Conservation (phyloP, 371 early-diverging fungal species). For the Mucor indicus region DNA sequence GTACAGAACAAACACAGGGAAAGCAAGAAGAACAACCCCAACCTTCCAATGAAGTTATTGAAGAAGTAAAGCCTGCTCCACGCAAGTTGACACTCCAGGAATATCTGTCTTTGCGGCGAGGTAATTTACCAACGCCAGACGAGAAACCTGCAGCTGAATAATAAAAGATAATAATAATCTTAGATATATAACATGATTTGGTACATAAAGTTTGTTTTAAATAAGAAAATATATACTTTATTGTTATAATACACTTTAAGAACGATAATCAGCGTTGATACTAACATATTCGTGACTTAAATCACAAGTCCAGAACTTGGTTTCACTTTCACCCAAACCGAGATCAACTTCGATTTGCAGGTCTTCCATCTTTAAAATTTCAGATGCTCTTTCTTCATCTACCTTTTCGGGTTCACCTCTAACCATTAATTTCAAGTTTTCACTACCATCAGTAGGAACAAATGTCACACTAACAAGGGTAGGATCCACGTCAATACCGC, state of each 20-base stretch:
- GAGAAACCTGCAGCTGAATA: constrained; percentile 7
- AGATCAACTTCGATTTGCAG: constrained; percentile 77
- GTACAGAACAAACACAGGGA: background rate
- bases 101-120: constrained; percentile 26
- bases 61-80: constrained; percentile 11
- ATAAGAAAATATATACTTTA: background rate
- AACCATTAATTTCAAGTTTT: constrained; percentile 68
- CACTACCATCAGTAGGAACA: constrained; percentile 61
- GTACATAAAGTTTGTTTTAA: too few species aligned
- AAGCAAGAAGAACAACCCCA: background rate
- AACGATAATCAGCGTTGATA: constrained; percentile 90
- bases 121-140: constrained; percentile 11
- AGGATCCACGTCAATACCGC: constrained; percentile 63
- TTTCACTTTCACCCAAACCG: constrained; percentile 70
- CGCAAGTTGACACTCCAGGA: constrained; percentile 37
- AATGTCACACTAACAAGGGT: constrained; percentile 74
- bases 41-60: too few species aligned
- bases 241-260: constrained; percentile 53
- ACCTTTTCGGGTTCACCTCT: constrained; percentile 84
- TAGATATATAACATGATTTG: too few species aligned
- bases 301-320: constrained; percentile 93
- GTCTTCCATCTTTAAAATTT: constrained; percentile 84
- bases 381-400: constrained; percentile 74
- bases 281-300: constrained; percentile 90
- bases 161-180: background rate